Conservation (phyloP, 2,329 filamentous ascomycete genomes). For the Aspergillus caelatus region DNA sequence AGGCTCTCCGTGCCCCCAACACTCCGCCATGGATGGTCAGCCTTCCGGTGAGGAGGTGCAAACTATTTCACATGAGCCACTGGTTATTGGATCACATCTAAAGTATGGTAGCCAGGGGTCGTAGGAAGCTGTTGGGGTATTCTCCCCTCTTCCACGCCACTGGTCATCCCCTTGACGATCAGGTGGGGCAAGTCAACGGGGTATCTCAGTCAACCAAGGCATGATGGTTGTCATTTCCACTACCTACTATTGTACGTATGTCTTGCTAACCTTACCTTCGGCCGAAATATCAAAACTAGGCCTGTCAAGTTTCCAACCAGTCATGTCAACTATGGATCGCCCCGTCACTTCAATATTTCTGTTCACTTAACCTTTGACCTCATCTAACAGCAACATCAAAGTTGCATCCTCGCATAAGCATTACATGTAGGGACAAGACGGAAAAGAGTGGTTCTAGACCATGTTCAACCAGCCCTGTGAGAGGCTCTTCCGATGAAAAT, state of each 20-base stretch:
- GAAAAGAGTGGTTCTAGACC: not conserved
- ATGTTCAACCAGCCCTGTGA: not conserved
- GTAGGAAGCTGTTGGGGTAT: not conserved
- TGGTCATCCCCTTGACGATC: not conserved
- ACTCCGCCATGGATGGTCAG: not conserved
- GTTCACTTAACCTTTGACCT: not conserved
- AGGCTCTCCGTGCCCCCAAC: not conserved
- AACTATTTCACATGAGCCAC: not conserved
- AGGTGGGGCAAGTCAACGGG: not conserved
- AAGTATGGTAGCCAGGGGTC: not conserved
- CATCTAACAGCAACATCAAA: not conserved
- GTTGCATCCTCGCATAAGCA: not conserved
- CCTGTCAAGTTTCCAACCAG: not conserved
- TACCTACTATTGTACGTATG: not conserved
- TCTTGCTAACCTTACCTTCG: not conserved
- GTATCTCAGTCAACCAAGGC: not conserved
- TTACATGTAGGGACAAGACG: not conserved
- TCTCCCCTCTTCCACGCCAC: not conserved
- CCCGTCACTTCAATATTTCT: not conserved
- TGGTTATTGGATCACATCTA: not conserved
- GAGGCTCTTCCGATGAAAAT: constrained; percentile 2
- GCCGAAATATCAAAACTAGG: not conserved
- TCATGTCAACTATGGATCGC: not conserved
- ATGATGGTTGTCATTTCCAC: not conserved
- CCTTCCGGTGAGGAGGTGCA: not conserved